These are phyloP conservation scores for Sisymbrium irio DNA, from an alignment of 345 rosid species.

Conservation along the genomic window DNA sequence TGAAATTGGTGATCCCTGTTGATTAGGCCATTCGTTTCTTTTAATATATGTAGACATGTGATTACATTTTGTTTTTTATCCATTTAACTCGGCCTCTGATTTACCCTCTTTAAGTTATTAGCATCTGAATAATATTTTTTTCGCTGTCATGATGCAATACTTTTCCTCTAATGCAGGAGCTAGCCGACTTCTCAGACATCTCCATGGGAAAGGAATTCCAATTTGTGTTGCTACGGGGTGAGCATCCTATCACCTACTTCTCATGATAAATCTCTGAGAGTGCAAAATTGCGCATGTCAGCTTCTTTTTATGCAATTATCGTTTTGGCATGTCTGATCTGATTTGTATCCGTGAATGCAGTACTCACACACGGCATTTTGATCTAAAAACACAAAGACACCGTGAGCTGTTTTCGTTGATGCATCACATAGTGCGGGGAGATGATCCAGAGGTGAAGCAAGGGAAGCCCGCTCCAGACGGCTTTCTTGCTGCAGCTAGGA, in stretches of 20 bases:
- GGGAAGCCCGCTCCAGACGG: slow-evolving; percentile 92
- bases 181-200: slow-evolving; percentile 64
- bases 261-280: not conserved
- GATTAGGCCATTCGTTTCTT: not conserved
- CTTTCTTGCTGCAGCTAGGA: slow-evolving; percentile 84
- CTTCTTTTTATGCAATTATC: not conserved
- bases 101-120: not conserved
- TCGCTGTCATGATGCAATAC: not conserved
- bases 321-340: not conserved
- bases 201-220: slow-evolving; percentile 80
- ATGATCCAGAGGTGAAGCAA: slow-evolving; percentile 91
- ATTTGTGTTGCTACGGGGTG: slow-evolving; percentile 83
- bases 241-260: not conserved
- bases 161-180: slow-evolving; percentile 53
- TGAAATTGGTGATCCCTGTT: not conserved
- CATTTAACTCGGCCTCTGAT: not conserved
- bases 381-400: slow-evolving; percentile 75
- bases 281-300: not conserved
- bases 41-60: not conserved
- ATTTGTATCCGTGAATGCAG: slow-evolving; percentile 36
- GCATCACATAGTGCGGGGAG: slow-evolving; percentile 91
- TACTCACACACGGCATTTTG: slow-evolving; percentile 74
- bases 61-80: not conserved
- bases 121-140: not conserved
- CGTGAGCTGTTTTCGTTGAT: slow-evolving; percentile 78